phyloP scores from a whole-genome alignment of 1,284 basidiomycete species.

The Malassezia furfur region DNA sequence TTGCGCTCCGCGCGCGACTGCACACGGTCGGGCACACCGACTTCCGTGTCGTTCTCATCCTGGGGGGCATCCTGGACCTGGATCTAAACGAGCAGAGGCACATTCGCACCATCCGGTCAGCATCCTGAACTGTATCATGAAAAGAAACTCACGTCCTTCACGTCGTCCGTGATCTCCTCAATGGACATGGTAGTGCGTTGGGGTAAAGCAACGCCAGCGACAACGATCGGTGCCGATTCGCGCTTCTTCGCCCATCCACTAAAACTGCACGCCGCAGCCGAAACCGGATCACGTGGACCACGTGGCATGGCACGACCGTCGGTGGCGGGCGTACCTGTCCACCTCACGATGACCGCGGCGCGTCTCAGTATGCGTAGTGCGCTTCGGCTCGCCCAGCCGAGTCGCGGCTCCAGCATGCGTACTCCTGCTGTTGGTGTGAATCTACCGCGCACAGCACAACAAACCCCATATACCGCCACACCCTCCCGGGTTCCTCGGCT shows the following conservation, averaged over 20 bases:
- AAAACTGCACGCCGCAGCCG: conserved; percentile 19
- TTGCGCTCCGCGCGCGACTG: conserved; percentile 55
- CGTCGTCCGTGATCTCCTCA: conserved; percentile 62
- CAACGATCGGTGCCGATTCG: background rate
- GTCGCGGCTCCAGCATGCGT: too few relatives aligned
- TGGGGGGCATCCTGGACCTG: conserved; percentile 55
- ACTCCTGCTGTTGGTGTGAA: too few relatives aligned
- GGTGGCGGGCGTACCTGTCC: background rate
- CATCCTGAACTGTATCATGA: background rate
- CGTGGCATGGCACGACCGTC: conserved; percentile 4
- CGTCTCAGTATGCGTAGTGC: background rate
- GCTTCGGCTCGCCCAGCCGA: background rate
- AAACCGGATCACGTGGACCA: conserved; percentile 15
- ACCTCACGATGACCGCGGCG: background rate
- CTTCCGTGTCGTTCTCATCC: conserved; percentile 56
- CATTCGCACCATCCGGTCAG: background rate
- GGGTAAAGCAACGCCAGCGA: background rate
- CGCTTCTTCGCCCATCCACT: conserved; percentile 6
- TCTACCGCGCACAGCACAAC: too few relatives aligned
- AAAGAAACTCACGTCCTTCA: conserved; percentile 52
- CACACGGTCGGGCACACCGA: conserved; percentile 78
- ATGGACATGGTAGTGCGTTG: conserved; percentile 55
- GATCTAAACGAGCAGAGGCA: conserved; percentile 19
- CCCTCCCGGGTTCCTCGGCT: too few relatives aligned
- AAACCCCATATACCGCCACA: too few relatives aligned